Conservation (phyloP, 768 basidiomycete species). For the Tulasnella sp. region DNA sequence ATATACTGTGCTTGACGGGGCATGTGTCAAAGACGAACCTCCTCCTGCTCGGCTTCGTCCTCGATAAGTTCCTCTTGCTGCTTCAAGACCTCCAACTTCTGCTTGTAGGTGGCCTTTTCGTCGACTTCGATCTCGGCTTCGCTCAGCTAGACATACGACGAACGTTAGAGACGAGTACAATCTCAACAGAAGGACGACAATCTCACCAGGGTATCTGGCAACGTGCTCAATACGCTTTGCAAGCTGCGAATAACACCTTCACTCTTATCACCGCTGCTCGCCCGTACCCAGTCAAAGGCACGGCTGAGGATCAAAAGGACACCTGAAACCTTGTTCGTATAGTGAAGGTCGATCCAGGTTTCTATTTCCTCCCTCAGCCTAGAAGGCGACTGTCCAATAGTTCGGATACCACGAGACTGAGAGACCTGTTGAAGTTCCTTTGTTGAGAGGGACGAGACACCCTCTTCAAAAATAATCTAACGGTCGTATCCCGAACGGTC, state of each 20-base stretch:
- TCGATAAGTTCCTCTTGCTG: slow-evolving; percentile 99
- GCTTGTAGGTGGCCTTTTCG: slow-evolving; percentile 90
- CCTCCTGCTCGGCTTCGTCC: slow-evolving; percentile 96
- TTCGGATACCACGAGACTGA: slow-evolving; percentile 88
- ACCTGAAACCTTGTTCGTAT: slow-evolving; percentile 85
- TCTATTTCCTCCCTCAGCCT: slow-evolving; percentile 79
- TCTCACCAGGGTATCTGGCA: slow-evolving; percentile 89
- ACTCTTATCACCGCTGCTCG: slow-evolving; percentile 47
- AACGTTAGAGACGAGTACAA: not conserved
- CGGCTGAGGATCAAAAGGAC: slow-evolving; percentile 88
- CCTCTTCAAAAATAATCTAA: slow-evolving; percentile 80
- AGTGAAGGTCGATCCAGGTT: slow-evolving; percentile 87
- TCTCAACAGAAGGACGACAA: not conserved
- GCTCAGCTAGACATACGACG: slow-evolving; percentile 53
- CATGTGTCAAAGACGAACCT: slow-evolving; percentile 26
- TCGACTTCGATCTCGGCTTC: slow-evolving; percentile 97
- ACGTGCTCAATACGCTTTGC: slow-evolving; percentile 79
- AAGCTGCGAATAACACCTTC: slow-evolving; percentile 74
- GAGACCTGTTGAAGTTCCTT: slow-evolving; percentile 87
- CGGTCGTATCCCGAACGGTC: not conserved
- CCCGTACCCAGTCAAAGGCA: slow-evolving; percentile 89
- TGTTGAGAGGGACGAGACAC: slow-evolving; percentile 81
- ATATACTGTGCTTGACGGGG: not conserved
- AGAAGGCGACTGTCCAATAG: slow-evolving; percentile 75
- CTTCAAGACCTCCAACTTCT: slow-evolving; percentile 94